These are phyloP conservation scores for Shiraia sp. DNA, from an alignment of 2,329 filamentous ascomycete genomes.

Conservation along the genomic window DNA sequence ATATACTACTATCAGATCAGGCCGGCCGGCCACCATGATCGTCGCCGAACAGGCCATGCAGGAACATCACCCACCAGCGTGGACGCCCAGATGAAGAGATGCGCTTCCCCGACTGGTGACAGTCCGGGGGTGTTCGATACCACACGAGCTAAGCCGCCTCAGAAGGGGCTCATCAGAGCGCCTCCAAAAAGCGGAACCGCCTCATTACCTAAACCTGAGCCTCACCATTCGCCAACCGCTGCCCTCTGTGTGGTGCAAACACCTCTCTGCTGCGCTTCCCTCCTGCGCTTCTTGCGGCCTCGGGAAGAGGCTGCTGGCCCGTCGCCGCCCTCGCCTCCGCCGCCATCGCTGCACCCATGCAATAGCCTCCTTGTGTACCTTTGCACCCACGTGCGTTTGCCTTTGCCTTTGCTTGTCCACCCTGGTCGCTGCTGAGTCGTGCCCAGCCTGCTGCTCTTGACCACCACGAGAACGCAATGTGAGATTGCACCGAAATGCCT, in stretches of 20 bases:
- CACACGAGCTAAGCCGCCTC: constrained; percentile 21
- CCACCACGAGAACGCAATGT: constrained; percentile 17
- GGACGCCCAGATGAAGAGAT: background rate
- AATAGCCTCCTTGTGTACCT: constrained; percentile 10
- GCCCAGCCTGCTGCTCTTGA: constrained; percentile 9
- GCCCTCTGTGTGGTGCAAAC: too few relatives aligned
- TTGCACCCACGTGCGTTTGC: constrained; percentile 19
- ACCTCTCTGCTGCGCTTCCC: constrained; percentile 7
- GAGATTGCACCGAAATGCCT: constrained; percentile 10
- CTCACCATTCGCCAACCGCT: constrained; percentile 18
- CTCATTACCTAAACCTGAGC: constrained; percentile 26
- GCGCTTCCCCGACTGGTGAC: constrained; percentile 18
- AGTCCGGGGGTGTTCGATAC: constrained; percentile 13
- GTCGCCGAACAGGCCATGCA: constrained; percentile 5
- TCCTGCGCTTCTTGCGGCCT: constrained; percentile 16
- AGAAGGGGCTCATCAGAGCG: constrained; percentile 2
- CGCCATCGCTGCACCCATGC: constrained; percentile 6
- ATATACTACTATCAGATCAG: too few relatives aligned
- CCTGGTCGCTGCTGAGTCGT: constrained; percentile 3
- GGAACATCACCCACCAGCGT: constrained; percentile 1
- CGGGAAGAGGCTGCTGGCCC: constrained; percentile 22
- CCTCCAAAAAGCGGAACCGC: constrained; percentile 12
- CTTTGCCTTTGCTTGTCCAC: too few relatives aligned
- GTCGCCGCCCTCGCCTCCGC: constrained; percentile 18
- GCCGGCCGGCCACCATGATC: too few relatives aligned